These are phyloP conservation scores for Dothideomycetes sp. DNA, from an alignment of 2,329 filamentous ascomycete species.

Conservation along the genomic window DNA sequence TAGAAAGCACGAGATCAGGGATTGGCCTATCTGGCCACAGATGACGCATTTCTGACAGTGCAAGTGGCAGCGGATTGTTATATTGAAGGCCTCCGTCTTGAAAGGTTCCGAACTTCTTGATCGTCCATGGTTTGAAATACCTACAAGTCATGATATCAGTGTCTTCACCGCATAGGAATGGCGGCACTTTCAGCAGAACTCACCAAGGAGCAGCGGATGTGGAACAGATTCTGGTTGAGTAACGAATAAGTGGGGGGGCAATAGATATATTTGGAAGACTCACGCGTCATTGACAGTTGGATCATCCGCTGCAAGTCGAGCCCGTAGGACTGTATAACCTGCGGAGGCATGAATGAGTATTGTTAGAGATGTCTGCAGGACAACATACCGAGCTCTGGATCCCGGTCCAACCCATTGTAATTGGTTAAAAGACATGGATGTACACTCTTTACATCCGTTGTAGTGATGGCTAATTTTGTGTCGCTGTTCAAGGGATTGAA, in stretches of 20 bases:
- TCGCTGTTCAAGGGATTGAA: slow-evolving; percentile 23
- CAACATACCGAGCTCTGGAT: slow-evolving; percentile 12
- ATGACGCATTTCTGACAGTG: slow-evolving; percentile 19
- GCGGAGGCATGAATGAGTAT: too few relatives aligned
- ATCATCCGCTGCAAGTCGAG: slow-evolving; percentile 17
- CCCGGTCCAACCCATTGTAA: slow-evolving; percentile 21
- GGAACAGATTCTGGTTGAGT: slow-evolving; percentile 19
- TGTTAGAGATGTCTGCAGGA: too few relatives aligned
- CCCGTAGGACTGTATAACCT: slow-evolving; percentile 21
- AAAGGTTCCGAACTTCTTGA: slow-evolving; percentile 21
- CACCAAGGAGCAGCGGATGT: slow-evolving; percentile 25
- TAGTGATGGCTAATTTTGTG: slow-evolving; percentile 25
- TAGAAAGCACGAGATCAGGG: slow-evolving; percentile 21
- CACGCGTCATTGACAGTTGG: slow-evolving; percentile 22
- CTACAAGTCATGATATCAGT: too few relatives aligned
- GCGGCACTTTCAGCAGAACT: too few relatives aligned
- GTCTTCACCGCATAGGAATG: too few relatives aligned
- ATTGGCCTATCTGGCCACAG: slow-evolving; percentile 20
- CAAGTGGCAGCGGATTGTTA: slow-evolving; percentile 23
- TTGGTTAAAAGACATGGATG: slow-evolving; percentile 23
- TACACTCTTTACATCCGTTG: slow-evolving; percentile 19
- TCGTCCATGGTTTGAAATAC: slow-evolving; percentile 21
- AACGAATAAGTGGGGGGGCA: slow-evolving; percentile 8
- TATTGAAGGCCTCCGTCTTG: slow-evolving; percentile 25
- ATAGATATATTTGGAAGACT: slow-evolving; percentile 7